phyloP scores from a whole-genome alignment of 2,329 filamentous ascomycete genomes.

The Botrytis fragariae region DNA sequence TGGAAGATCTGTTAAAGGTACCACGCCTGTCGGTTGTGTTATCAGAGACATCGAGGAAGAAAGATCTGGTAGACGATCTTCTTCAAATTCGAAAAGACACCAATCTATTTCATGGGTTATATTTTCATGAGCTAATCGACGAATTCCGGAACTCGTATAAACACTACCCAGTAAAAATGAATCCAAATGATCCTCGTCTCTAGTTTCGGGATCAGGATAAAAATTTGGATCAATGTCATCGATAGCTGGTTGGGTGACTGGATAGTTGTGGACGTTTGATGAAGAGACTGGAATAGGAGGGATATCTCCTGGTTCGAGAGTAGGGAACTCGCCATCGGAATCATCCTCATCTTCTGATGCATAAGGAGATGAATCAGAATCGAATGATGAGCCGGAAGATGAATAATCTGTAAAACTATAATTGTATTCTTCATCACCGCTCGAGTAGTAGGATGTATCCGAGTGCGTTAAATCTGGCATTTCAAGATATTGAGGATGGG shows the following conservation, averaged over 20 bases:
- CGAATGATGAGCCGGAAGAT: constrained; percentile 45
- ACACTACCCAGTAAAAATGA: constrained; percentile 79
- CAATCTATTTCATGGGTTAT: constrained; percentile 91
- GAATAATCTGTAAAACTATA: constrained; percentile 63
- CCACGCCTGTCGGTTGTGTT: constrained; percentile 56
- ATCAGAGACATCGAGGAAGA: constrained; percentile 63
- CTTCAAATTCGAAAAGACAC: constrained; percentile 80
- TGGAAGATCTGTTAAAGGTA: constrained; percentile 60
- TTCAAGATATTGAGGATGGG: constrained; percentile 25
- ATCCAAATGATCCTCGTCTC: constrained; percentile 77
- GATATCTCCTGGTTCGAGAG: constrained; percentile 70
- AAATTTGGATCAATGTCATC: constrained; percentile 85
- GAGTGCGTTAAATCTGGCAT: constrained; percentile 41
- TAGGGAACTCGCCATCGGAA: constrained; percentile 52
- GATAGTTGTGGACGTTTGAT: constrained; percentile 62
- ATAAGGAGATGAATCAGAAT: constrained; percentile 24
- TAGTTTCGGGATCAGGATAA: constrained; percentile 67
- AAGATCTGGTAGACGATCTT: constrained; percentile 65
- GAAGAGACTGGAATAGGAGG: constrained; percentile 72
- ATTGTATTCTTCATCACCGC: constrained; percentile 51
- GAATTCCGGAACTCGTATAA: constrained; percentile 86
- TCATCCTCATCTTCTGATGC: constrained; percentile 40
- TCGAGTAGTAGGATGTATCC: constrained; percentile 34
- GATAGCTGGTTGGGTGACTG: constrained; percentile 87
- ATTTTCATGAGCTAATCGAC: constrained; percentile 67